A percentile compares a stretch with the other conserved stretches of the same genome.
Conservation (phyloP, 257 asterid species). For the Sherardia arvensis region DNA sequence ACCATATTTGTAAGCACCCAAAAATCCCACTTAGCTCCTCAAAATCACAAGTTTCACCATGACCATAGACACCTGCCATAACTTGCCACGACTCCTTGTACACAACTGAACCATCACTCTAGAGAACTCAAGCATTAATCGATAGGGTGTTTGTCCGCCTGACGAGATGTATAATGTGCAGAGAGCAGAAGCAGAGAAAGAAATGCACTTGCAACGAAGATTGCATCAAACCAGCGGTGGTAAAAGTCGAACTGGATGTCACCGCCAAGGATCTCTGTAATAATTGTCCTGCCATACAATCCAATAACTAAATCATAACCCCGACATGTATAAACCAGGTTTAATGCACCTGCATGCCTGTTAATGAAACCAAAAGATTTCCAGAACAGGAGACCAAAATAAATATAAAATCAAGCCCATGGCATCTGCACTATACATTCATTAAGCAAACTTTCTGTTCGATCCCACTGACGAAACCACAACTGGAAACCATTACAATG, state of each 20-base stretch:
- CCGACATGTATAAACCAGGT: neutral
- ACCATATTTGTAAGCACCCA: no score
- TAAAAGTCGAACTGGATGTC: conserved; percentile 94
- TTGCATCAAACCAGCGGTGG: conserved; percentile 97
- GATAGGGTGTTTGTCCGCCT: conserved; percentile 87
- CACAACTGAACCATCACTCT: no score
- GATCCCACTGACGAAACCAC: no score
- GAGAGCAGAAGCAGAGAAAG: conserved; percentile 84
- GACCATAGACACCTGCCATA: no score
- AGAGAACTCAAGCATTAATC: conserved; percentile 33
- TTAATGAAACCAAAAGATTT: no score
- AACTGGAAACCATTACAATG: no score
- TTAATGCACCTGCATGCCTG: neutral
- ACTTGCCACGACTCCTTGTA: no score
- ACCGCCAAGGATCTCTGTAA: conserved; percentile 90
- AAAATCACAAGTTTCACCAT: neutral
- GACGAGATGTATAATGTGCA: conserved; percentile 92
- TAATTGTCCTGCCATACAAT: conserved; percentile 59
- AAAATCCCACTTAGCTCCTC: neutral
- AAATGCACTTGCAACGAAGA: conserved; percentile 91
- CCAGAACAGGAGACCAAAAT: neutral
- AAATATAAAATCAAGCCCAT: no score
- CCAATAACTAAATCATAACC: neutral
- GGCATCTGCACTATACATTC: no score
- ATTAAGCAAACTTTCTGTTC: no score